Base-by-base conservation (phyloP, 768 basidiomycete genomes). In the Boletellus emodensis region DNA sequence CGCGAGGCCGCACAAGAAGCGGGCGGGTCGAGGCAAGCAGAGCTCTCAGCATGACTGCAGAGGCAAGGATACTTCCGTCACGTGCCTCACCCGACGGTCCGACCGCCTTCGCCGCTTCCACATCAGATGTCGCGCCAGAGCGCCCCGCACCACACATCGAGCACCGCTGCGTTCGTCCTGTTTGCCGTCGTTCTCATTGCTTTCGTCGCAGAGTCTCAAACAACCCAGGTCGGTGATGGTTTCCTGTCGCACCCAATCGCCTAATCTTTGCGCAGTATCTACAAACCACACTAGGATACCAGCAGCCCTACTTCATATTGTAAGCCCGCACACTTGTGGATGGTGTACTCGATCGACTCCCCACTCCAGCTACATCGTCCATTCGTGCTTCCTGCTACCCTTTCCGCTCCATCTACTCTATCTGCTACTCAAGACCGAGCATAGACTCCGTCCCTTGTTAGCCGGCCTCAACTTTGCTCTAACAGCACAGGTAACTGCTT, bases 241-340 rank as follows among this genome's bases (percentile, higher is more conserved):
- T 22, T 40, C 24, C 24, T 41, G n/a, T 15, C 24, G 22, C 12
- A 22, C 26, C 12, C 24, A 24, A 15, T 40, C 14, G 30, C 35
- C 46, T 61, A 26, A 61, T 30, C 40, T 6, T 45, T 35, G 40
- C 48, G 38, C 54, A 93, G 90, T 85, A 92, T 70, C 82, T 95
- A 13, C 89, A 93, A 66, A 82, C 82, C 1, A 78, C 76, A 1
- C 71, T 91, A 28, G 81, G 75, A 32, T 99, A 89, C 71, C 77
- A 83, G 46, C 90, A 96, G 52, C 90, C 95, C 0, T 95, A 84
- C 75, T 87, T 97, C 61, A 73, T 91, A 54, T 90, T 94, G 90
- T 90, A 60, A 54, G 87, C 64, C 14, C 9, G 39, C 9, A 13
- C n/a, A 39, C 4, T 26, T 22, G 26, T 40, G n/a, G 12, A 20